phyloP scores from a whole-genome alignment of 176 grass and related monocot species.

The Carex cristatella region DNA sequence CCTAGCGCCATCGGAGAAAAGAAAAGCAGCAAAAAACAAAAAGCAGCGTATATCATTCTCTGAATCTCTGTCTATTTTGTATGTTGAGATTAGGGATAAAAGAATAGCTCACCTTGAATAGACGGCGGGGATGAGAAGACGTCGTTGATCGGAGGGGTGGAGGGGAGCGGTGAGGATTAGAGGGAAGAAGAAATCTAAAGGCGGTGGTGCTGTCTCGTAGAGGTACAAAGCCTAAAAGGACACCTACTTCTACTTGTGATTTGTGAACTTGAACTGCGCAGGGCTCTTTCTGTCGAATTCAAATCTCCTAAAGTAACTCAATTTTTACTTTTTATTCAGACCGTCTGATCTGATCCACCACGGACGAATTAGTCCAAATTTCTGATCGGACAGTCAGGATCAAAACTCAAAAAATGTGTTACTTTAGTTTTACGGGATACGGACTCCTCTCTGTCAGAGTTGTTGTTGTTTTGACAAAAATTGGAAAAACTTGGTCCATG shows the following conservation, averaged over 20 bases:
- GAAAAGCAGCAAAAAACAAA: background rate
- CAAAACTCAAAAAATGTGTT: no score
- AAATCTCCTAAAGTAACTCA: no score
- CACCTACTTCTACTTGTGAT: background rate
- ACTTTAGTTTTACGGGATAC: no score
- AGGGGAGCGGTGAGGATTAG: conserved; percentile 19
- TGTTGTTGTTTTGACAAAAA: background rate
- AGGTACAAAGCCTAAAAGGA: background rate
- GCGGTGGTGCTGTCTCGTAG: conserved; percentile 1
- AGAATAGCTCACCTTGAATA: background rate
- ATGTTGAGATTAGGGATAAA: background rate
- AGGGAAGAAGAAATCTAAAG: conserved; percentile 16
- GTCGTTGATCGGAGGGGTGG: conserved; percentile 1
- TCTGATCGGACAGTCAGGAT: no score
- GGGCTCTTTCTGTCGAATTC: background rate
- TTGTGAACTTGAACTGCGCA: background rate
- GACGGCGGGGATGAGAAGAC: background rate
- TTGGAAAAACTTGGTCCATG: conserved; percentile 5
- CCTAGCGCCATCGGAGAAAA: background rate
- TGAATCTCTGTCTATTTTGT: background rate
- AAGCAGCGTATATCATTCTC: background rate
- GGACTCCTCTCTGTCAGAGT: background rate
- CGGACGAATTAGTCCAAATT: no score
- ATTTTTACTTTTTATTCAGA: no score
- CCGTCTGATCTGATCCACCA: no score